These are phyloP conservation scores for Globisporangium spinosum DNA, from an alignment of 352 stramenopile genomes.

Conservation along the genomic window DNA sequence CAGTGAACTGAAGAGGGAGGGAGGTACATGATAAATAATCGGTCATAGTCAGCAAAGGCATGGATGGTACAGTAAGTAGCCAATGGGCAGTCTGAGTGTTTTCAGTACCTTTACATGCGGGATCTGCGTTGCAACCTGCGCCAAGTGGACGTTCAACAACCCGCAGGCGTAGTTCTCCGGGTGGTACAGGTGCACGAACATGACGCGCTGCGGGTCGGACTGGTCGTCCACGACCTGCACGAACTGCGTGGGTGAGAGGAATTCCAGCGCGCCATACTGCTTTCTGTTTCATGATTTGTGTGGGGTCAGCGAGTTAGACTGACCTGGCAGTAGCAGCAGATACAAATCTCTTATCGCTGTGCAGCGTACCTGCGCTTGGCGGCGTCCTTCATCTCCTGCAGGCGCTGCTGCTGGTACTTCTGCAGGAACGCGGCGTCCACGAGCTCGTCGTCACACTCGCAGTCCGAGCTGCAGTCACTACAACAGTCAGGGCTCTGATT, in stretches of 20 bases:
- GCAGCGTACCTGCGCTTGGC: slow-evolving; percentile 22
- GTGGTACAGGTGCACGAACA: slow-evolving; percentile 67
- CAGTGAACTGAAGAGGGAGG: slow-evolving; percentile 39
- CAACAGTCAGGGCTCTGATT: slow-evolving; percentile 9
- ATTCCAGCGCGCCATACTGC: slow-evolving; percentile 53
- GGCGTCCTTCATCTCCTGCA: slow-evolving; percentile 56
- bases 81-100: not conserved
- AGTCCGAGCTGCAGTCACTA: slow-evolving; percentile 20
- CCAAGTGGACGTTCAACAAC: slow-evolving; percentile 66
- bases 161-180: slow-evolving; percentile 69
- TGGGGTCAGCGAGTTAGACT: no score
- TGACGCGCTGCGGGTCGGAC: slow-evolving; percentile 18
- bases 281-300: slow-evolving; percentile 17
- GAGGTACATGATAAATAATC: slow-evolving; percentile 1
- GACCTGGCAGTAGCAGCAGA: no score
- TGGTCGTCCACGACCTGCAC: slow-evolving; percentile 38
- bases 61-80: not conserved
- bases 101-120: slow-evolving; percentile 53
- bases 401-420: slow-evolving; percentile 56
- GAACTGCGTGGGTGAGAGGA: slow-evolving; percentile 53
- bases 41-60: not conserved
- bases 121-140: slow-evolving; percentile 47
- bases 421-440: slow-evolving; percentile 54
- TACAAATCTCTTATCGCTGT: not conserved
- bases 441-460: slow-evolving; percentile 43